phyloP scores from a whole-genome alignment of 1,284 basidiomycete species.

The Singerocomus rubriflavus region DNA sequence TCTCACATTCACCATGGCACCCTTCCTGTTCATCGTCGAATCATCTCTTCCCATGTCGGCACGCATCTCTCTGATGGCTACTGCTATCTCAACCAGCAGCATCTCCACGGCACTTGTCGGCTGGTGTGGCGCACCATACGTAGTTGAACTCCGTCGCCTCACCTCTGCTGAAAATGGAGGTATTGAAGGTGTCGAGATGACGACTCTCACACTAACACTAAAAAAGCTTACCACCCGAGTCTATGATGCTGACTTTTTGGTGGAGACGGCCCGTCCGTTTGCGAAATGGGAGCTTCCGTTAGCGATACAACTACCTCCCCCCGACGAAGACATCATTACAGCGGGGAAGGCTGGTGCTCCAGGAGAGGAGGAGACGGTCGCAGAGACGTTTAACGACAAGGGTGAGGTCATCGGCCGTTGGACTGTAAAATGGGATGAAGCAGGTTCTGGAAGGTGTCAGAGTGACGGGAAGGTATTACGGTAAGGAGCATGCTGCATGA shows the following conservation, averaged over 20 bases:
- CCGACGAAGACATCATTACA: conserved; percentile 34
- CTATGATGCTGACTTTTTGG: conserved; percentile 71
- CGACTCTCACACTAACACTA: conserved; percentile 64
- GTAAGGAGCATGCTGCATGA: conserved; percentile 39
- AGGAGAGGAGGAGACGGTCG: conserved; percentile 69
- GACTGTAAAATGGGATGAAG: conserved; percentile 71
- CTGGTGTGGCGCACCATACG: conserved; percentile 66
- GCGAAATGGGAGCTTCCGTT: conserved; percentile 79
- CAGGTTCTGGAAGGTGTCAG: conserved; percentile 58
- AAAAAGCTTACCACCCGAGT: conserved; percentile 61
- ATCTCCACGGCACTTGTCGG: conserved; percentile 73
- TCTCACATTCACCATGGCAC: conserved; percentile 68
- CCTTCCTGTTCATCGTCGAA: conserved; percentile 79
- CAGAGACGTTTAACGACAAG: conserved; percentile 65
- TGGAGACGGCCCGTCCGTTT: conserved; percentile 68
- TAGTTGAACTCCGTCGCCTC: conserved; percentile 42
- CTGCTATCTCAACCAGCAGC: conserved; percentile 68
- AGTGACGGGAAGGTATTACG: conserved; percentile 58
- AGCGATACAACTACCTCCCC: conserved; percentile 45
- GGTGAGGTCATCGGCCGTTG: conserved; percentile 71
- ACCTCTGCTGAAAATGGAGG: conserved; percentile 41
- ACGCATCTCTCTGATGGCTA: conserved; percentile 64
- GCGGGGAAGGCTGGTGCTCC: conserved; percentile 38
- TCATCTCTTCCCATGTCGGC: conserved; percentile 70
- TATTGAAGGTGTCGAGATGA: conserved; percentile 62